Evolutionary conservation across 1,284 basidiomycete species (phyloP).

Genomic region (Baeospora myosura): DNA sequence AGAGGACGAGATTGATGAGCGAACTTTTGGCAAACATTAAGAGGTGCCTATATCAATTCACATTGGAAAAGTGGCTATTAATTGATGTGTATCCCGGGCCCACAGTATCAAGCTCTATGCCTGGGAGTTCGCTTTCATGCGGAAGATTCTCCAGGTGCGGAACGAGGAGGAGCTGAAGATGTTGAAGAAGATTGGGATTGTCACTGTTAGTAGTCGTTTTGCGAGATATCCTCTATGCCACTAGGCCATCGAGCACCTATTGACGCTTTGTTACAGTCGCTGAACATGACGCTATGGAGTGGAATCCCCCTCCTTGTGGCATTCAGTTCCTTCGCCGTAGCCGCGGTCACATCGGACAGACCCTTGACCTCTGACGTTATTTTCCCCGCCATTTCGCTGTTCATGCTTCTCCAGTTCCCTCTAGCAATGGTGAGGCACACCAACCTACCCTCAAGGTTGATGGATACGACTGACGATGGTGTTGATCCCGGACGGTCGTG

Average conservation of each 20-base stretch:
- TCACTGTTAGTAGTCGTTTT: slow-evolving; percentile 38
- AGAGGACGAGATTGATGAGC: slow-evolving; percentile 70
- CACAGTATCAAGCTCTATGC: slow-evolving; percentile 71
- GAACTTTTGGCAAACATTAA: slow-evolving; percentile 87
- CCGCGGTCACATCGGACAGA: slow-evolving; percentile 57
- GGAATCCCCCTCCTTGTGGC: slow-evolving; percentile 76
- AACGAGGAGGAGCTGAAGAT: slow-evolving; percentile 82
- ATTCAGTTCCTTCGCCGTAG: slow-evolving; percentile 82
- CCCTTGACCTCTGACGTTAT: slow-evolving; percentile 88
- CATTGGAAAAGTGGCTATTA: not conserved
- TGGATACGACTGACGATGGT: slow-evolving; percentile 8
- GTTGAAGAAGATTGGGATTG: slow-evolving; percentile 75
- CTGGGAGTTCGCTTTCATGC: slow-evolving; percentile 86
- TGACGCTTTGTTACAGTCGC: slow-evolving; percentile 30
- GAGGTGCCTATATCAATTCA: slow-evolving; percentile 36
- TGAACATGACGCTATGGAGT: slow-evolving; percentile 57
- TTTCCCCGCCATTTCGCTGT: slow-evolving; percentile 91
- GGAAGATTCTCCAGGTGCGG: slow-evolving; percentile 66
- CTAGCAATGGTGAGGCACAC: slow-evolving; percentile 62
- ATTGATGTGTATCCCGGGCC: not conserved
- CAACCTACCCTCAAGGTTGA: too few relatives aligned
- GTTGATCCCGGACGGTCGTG: not conserved
- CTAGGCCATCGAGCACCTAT: not conserved
- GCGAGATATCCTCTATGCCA: not conserved
- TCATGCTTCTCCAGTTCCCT: slow-evolving; percentile 86